phyloP scores from a whole-genome alignment of 495 filamentous ascomycete genomes.

The Daldinia vernicosa region DNA sequence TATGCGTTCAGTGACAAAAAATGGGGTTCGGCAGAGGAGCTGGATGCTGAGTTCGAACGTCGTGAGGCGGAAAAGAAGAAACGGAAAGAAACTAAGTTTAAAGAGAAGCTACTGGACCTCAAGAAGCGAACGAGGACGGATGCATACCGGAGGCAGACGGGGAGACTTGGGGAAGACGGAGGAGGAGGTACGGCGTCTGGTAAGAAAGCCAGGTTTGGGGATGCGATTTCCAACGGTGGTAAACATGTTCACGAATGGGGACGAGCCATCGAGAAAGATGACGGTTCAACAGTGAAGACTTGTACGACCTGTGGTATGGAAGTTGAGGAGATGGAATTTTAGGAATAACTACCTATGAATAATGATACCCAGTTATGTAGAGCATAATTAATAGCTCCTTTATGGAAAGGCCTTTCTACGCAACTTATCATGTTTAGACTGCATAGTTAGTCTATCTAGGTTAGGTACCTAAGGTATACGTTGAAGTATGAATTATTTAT shows the following conservation, averaged over 20 bases:
- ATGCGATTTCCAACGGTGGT: conserved; percentile 68
- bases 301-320: conserved; percentile 95
- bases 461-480: too few relatives aligned
- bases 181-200: conserved; percentile 51
- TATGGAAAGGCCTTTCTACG: background rate
- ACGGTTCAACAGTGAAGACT: conserved; percentile 82
- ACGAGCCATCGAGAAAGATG: conserved; percentile 75
- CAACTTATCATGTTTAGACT: background rate
- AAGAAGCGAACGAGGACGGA: conserved; percentile 95
- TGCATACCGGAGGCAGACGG: conserved; percentile 75
- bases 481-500: background rate
- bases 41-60: conserved; percentile 90
- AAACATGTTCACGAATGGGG: conserved; percentile 97
- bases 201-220: conserved; percentile 73
- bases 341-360: conserved; percentile 26
- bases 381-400: background rate
- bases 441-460: too few relatives aligned
- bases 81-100: conserved; percentile 91
- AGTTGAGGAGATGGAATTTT: conserved; percentile 94
- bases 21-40: conserved; percentile 84
- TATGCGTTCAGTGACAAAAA: conserved; percentile 78
- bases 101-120: conserved; percentile 82
- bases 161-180: conserved; percentile 31
- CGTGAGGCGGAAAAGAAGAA: conserved; percentile 84
- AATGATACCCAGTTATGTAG: conserved; percentile 24